These are phyloP conservation scores for Pulveroboletus sp. DNA, from an alignment of 768 basidiomycete species.

Conservation along the genomic window DNA sequence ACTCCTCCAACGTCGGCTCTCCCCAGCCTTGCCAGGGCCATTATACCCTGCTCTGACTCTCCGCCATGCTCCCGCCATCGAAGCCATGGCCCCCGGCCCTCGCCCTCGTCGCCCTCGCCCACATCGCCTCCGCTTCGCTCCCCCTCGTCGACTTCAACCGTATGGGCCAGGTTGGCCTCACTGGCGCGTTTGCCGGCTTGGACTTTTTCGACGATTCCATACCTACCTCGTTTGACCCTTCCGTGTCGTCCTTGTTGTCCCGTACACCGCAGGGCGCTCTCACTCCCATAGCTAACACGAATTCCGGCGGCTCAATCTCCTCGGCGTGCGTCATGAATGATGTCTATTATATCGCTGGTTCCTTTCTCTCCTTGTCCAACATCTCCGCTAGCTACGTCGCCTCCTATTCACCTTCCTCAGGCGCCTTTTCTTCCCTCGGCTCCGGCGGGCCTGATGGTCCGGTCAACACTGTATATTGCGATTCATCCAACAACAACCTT, in stretches of 20 bases:
- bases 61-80: conserved; percentile 7
- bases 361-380: conserved; percentile 70
- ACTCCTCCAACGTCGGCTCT: neutral
- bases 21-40: conserved; percentile 9
- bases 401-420: conserved; percentile 63
- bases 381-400: conserved; percentile 68
- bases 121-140: conserved; percentile 36
- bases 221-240: conserved; percentile 60
- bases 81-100: conserved; percentile 26
- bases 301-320: conserved; percentile 71
- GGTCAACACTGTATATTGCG: conserved; percentile 77
- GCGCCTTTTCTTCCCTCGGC: conserved; percentile 60
- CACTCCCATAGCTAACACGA: conserved; percentile 70
- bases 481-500: conserved; percentile 56
- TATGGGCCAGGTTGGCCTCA: conserved; percentile 90
- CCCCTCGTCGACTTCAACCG: conserved; percentile 68
- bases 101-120: conserved; percentile 15
- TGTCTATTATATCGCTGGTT: conserved; percentile 78
- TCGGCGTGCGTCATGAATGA: conserved; percentile 70
- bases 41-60: conserved; percentile 4
- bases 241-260: conserved; percentile 68
- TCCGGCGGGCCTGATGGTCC: conserved; percentile 70
- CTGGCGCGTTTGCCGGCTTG: conserved; percentile 86
- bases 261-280: conserved; percentile 66
- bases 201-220: conserved; percentile 66